These are phyloP conservation scores for Cydonia oblonga DNA, from an alignment of 331 rosid species.

Conservation along the genomic window DNA sequence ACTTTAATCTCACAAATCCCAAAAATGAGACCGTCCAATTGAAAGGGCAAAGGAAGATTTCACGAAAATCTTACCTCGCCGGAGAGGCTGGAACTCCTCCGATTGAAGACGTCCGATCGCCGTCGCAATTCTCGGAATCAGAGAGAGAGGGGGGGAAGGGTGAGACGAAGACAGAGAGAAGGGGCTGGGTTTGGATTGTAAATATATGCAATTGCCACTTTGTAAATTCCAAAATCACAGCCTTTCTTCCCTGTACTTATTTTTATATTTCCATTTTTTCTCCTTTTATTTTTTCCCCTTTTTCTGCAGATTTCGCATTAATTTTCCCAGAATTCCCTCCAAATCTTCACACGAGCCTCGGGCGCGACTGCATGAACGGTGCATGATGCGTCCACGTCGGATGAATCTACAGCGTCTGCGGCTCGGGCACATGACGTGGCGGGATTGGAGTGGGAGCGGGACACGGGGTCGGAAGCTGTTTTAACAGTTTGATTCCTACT, in stretches of 20 bases:
- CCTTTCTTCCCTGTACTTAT: constrained; percentile 10
- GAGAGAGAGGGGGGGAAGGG: not conserved
- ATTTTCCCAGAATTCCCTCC: constrained; percentile 42
- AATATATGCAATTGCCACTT: constrained; percentile 10
- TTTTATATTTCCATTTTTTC: not conserved
- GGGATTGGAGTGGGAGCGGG: constrained; percentile 1
- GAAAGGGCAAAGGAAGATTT: constrained; percentile 16
- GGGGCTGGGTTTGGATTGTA: constrained; percentile 9
- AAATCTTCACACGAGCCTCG: constrained; percentile 9
- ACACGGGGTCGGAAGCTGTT: constrained; percentile 20
- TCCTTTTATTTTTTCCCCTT: not conserved
- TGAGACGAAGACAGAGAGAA: not conserved
- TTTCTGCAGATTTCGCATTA: not conserved
- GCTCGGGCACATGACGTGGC: constrained; percentile 29
- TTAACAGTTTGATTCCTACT: constrained; percentile 7
- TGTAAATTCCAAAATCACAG: constrained; percentile 21
- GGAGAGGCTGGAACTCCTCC: constrained; percentile 8
- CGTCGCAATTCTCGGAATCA: constrained; percentile 13
- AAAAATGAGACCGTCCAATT: not conserved
- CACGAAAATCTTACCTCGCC: constrained; percentile 45
- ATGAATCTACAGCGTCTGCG: not conserved
- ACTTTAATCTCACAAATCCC: not conserved
- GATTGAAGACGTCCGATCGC: constrained; percentile 14
- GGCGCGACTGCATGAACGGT: constrained; percentile 5
- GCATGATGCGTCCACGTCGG: constrained; percentile 20